A percentile compares a stretch with the other conserved stretches of the same genome.
Evolutionary conservation across 305 asterid species (phyloP).

Genomic region (Solanum hybrid): DNA sequence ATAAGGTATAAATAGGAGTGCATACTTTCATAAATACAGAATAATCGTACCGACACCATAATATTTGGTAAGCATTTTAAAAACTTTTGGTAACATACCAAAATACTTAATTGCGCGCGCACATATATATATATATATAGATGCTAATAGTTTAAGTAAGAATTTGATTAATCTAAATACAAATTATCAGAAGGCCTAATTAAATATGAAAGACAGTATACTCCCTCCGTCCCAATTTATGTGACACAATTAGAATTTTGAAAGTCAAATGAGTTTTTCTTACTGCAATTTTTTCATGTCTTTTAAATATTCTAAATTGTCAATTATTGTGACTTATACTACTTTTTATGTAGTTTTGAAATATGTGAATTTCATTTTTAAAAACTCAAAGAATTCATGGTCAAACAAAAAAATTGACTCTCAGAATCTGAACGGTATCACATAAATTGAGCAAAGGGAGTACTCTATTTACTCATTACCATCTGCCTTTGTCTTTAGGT

Average conservation of each 20-base stretch:
- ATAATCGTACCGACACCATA: background rate
- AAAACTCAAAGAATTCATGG: background rate
- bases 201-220: too few species aligned
- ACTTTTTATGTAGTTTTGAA: too few species aligned
- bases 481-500: background rate
- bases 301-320: too few species aligned
- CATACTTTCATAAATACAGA: background rate
- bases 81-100: background rate
- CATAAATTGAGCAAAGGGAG: background rate
- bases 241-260: too few species aligned
- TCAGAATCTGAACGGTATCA: background rate
- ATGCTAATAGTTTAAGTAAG: too few species aligned
- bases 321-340: too few species aligned
- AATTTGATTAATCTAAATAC: background rate
- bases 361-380: background rate
- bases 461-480: background rate
- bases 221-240: too few species aligned
- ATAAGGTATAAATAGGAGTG: background rate
- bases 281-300: too few species aligned
- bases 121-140: too few species aligned
- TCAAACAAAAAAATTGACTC: background rate
- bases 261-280: too few species aligned
- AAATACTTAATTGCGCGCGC: background rate
- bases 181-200: background rate
- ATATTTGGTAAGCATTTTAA: background rate